Evolutionary conservation across 2,329 filamentous ascomycete species (phyloP), one percentile per base, ranked within the genome.

Genomic region (Tolypocladium inflatum): DNA sequence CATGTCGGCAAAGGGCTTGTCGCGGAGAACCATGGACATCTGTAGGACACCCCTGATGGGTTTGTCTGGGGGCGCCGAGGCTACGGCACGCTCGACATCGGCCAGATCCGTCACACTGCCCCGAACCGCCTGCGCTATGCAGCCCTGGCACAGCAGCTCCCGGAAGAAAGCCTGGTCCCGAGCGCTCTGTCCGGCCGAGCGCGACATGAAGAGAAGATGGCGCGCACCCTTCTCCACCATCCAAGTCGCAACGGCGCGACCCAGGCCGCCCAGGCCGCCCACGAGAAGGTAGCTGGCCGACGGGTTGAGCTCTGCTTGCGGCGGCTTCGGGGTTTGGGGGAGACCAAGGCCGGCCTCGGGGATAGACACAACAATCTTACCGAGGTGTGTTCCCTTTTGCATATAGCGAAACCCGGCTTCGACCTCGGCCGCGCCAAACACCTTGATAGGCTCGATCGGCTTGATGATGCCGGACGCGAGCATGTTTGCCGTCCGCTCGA

Each of bases 371-470:
- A 61, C 60, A 50, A 62, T 55, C 42, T 65, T 65, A 37, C 63
- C 63, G 6, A 64, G 62, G 15, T 65, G 63, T 2, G 62, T 58
- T 3, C 60, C 63, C 19, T 57, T 58, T 19, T 66, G 64, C 38
- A 66, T 59, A 11, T 57, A 56, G 13, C 59, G 37, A 37, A 67
- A 63, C 1, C 62, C 66, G 0, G 62, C 58, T 2, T 56, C 21
- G 9, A 61, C 52, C 10, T 63, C 17, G 1, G 63, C 54, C 2
- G 59, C 58, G 11, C 59, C 21, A 53, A 63, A 67, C 0, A 42
- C 48, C 13, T 56, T 66, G 7, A 61, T 42, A 8, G 63, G 60
- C 2, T 33, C 17, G 17, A 63, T 58, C 2, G 58, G 54, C 11
- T 57, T 48, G 38, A 63, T 48, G 30, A 50, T 37, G 13, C 55